These are phyloP conservation scores for Pachyrhizus erosus DNA, from an alignment of 306 rosid genomes.

Conservation along the genomic window DNA sequence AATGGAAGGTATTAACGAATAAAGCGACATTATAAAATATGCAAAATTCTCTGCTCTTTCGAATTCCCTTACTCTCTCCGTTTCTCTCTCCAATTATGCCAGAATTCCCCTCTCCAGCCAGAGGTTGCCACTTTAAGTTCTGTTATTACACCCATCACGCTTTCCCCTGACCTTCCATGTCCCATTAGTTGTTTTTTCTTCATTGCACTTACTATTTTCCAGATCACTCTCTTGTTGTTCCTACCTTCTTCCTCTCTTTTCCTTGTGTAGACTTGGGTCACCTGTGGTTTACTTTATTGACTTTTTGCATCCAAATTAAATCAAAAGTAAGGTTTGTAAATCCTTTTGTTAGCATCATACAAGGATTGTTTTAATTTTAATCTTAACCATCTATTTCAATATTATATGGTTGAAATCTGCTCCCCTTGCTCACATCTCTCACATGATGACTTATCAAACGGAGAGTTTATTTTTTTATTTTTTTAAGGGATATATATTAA, in stretches of 20 bases:
- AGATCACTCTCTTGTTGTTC: neutral
- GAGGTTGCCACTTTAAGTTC: neutral
- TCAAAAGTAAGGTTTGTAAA: neutral
- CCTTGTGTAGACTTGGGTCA: neutral
- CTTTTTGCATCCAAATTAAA: constrained; percentile 29
- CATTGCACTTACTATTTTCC: neutral
- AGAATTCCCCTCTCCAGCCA: neutral
- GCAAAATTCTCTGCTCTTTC: neutral
- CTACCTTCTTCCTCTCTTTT: neutral
- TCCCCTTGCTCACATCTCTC: too few species aligned
- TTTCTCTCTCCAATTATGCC: neutral
- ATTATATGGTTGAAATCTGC: too few species aligned
- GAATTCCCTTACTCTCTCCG: neutral
- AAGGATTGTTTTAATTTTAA: constrained; percentile 7
- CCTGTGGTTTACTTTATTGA: neutral
- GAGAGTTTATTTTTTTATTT: too few species aligned
- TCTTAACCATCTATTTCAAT: too few species aligned
- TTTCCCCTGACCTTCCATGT: neutral
- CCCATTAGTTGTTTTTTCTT: neutral
- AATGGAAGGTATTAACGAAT: neutral
- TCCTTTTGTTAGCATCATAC: constrained; percentile 4
- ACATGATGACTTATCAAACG: too few species aligned
- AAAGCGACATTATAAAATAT: neutral
- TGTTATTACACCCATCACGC: neutral
- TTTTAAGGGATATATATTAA: too few species aligned